Percentiles rank a stretch among this genome's conserved stretches.
Evolutionary conservation across 108 stramenopile species (phyloP).

Genomic region (Hondaea fermentalgiana): DNA sequence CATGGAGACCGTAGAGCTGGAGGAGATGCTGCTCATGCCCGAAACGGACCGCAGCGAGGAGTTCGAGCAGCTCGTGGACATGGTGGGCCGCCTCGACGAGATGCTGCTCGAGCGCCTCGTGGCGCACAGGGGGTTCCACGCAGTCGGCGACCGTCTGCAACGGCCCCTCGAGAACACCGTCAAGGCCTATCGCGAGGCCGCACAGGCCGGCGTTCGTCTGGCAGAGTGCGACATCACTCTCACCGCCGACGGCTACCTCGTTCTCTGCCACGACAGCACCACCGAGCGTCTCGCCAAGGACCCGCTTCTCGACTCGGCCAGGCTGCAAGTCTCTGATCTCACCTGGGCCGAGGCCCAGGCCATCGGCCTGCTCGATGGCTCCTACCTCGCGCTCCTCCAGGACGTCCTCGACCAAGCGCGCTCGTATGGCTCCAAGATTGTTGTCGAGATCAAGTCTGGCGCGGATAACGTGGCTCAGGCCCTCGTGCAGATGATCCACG

Average conservation of each 20-base stretch:
- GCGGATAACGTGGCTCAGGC: neutral
- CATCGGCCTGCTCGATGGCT: neutral
- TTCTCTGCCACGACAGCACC: neutral
- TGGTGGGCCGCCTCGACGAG: neutral
- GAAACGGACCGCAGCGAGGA: neutral
- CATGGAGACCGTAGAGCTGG: too few relatives aligned
- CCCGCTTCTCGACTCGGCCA: neutral
- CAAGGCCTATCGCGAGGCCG: neutral
- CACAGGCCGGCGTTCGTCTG: neutral
- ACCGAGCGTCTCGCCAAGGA: neutral
- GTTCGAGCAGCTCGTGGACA: neutral
- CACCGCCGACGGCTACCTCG: neutral
- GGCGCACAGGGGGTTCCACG: neutral
- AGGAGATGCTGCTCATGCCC: neutral
- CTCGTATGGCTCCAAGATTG: neutral
- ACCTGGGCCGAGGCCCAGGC: neutral
- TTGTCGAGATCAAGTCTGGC: conserved; percentile 6
- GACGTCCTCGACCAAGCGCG: neutral
- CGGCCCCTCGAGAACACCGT: conserved; percentile 1
- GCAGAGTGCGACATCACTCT: conserved; percentile 7
- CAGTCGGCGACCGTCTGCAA: neutral
- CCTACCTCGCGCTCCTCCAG: neutral
- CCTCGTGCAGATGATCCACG: neutral
- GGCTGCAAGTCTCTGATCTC: neutral
- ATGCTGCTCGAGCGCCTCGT: neutral